Percentiles rank a stretch among this genome's conserved stretches.
Conservation (phyloP, 345 rosid species). For the Syzygium jambos region DNA sequence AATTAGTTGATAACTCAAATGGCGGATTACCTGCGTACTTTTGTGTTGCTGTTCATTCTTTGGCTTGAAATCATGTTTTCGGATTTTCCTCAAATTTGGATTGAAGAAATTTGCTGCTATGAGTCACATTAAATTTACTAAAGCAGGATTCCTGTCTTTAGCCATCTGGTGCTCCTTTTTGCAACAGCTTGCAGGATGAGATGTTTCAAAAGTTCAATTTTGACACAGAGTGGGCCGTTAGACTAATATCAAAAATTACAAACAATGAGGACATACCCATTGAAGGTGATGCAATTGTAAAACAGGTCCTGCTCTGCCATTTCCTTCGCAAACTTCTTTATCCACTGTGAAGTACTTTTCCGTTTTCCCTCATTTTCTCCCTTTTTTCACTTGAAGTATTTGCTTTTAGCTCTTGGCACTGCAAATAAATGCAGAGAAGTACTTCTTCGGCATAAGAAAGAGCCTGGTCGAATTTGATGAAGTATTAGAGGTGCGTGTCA, state of each 20-base stretch:
- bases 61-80: neutral
- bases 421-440: slow-evolving; percentile 92
- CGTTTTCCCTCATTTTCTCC: neutral
- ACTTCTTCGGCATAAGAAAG: slow-evolving; percentile 82
- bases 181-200: slow-evolving; percentile 90
- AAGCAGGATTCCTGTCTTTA: neutral
- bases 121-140: neutral
- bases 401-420: slow-evolving; percentile 62
- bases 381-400: neutral
- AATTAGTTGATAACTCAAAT: neutral
- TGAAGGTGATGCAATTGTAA: slow-evolving; percentile 80
- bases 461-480: slow-evolving; percentile 96
- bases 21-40: neutral
- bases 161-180: neutral
- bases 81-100: neutral
- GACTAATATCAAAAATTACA: slow-evolving; percentile 71
- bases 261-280: slow-evolving; percentile 82
- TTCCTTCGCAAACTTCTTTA: neutral
- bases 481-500: slow-evolving; percentile 69
- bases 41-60: neutral
- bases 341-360: slow-evolving; percentile 3
- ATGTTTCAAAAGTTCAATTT: slow-evolving; percentile 94
- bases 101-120: neutral
- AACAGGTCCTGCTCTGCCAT: slow-evolving; percentile 45
- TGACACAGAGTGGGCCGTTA: slow-evolving; percentile 93